Evolutionary conservation across 2,329 filamentous ascomycete species (phyloP).

Genomic region (Periglandula ipomoeae): DNA sequence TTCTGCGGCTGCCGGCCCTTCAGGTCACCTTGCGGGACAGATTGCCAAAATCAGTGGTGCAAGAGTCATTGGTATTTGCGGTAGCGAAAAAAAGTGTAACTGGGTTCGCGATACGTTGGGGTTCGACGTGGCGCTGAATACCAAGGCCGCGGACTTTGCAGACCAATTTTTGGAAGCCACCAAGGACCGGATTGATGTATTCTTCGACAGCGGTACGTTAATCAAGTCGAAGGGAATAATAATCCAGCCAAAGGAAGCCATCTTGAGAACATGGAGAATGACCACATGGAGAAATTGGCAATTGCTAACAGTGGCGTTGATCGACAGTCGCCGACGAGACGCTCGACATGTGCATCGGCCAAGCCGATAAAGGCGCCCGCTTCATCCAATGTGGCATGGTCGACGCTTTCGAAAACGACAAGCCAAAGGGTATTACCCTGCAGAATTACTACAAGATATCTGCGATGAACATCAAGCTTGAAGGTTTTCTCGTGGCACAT

Average conservation of each 20-base stretch:
- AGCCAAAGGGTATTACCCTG: conserved; percentile 42
- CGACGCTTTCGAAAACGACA: conserved; percentile 58
- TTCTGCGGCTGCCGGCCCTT: conserved; percentile 68
- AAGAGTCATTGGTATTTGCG: conserved; percentile 55
- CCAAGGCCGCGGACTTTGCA: conserved; percentile 55
- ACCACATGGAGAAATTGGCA: too few species aligned
- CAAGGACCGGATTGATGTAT: conserved; percentile 53
- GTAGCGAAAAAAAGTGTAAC: conserved; percentile 55
- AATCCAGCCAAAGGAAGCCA: too few species aligned
- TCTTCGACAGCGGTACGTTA: conserved; percentile 56
- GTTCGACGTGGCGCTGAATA: conserved; percentile 60
- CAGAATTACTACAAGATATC: conserved; percentile 46
- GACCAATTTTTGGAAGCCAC: conserved; percentile 52
- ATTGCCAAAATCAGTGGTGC: conserved; percentile 65
- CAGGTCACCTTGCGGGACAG: conserved; percentile 67
- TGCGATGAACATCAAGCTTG: conserved; percentile 50
- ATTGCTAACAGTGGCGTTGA: background rate
- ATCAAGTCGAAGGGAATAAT: too few species aligned
- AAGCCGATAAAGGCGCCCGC: conserved; percentile 53
- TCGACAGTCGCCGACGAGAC: conserved; percentile 55
- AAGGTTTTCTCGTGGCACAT: conserved; percentile 70
- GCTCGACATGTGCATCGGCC: conserved; percentile 54
- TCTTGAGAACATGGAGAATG: too few species aligned
- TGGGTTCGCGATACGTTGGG: conserved; percentile 57
- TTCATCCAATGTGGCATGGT: conserved; percentile 68